Evolutionary conservation across 257 asterid species (phyloP).

Genomic region (Nicotiana tabacum): DNA sequence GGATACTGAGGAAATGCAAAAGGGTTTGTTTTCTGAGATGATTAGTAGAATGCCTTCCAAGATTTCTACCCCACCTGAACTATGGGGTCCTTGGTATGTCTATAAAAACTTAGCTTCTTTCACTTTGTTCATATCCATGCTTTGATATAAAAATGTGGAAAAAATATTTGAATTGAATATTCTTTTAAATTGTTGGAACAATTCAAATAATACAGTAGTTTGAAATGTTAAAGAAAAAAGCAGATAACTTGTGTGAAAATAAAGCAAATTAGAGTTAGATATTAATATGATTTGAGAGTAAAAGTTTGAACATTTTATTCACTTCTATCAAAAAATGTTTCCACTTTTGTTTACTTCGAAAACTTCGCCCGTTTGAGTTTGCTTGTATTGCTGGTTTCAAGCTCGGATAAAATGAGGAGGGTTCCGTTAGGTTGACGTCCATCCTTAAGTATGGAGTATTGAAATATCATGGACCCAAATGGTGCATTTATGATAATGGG

Average conservation of each 20-base stretch:
- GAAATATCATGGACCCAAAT: too few relatives aligned
- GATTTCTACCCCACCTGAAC: constrained; percentile 71
- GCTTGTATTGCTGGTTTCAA: too few relatives aligned
- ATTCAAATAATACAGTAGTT: not conserved
- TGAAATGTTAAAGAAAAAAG: not conserved
- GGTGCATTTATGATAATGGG: too few relatives aligned
- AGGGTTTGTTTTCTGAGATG: constrained; percentile 65
- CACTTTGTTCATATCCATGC: not conserved
- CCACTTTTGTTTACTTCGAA: too few relatives aligned
- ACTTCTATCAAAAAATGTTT: too few relatives aligned
- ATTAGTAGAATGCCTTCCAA: constrained; percentile 61
- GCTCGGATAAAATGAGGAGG: too few relatives aligned
- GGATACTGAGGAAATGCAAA: constrained; percentile 53
- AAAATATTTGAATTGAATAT: not conserved
- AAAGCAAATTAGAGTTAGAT: not conserved
- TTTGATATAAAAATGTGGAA: not conserved
- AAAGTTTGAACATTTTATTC: not conserved
- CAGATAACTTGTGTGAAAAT: not conserved
- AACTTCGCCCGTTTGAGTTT: too few relatives aligned
- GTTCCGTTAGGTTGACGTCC: too few relatives aligned
- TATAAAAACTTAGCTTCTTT: not conserved
- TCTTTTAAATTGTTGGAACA: not conserved
- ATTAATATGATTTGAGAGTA: not conserved
- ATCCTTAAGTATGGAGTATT: too few relatives aligned
- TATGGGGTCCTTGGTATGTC: constrained; percentile 82